phyloP scores from a whole-genome alignment of 2,329 filamentous ascomycete genomes.

The Diplodia scrobiculata region DNA sequence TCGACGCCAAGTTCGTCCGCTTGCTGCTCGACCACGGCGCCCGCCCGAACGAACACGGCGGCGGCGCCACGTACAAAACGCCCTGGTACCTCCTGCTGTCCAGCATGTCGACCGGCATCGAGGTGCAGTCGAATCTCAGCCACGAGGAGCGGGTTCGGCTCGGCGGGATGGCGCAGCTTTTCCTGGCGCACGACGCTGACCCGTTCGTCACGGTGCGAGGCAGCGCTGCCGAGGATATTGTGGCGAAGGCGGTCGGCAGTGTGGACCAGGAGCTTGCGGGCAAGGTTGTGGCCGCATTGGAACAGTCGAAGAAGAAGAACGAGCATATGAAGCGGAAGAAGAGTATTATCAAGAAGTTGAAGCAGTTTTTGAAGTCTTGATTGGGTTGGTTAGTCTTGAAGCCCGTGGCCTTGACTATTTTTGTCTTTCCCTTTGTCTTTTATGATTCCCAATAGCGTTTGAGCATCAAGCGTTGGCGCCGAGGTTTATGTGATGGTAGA shows the following conservation, averaged over 20 bases:
- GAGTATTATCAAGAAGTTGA: slow-evolving; percentile 14
- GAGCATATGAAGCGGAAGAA: slow-evolving; percentile 4
- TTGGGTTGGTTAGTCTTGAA: background rate
- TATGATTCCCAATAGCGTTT: background rate
- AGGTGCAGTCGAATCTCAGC: background rate
- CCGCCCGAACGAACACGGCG: background rate
- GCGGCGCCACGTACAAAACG: slow-evolving; percentile 1
- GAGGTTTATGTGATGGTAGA: background rate
- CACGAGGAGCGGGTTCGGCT: background rate
- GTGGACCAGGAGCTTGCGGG: background rate
- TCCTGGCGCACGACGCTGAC: slow-evolving; percentile 4
- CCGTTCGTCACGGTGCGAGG: slow-evolving; percentile 14
- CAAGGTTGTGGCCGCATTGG: background rate
- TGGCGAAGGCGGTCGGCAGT: slow-evolving; percentile 2
- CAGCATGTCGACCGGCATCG: background rate
- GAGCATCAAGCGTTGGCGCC: background rate
- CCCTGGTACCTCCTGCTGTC: slow-evolving; percentile 13
- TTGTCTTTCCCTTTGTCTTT: background rate
- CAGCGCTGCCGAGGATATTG: background rate
- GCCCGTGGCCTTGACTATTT: background rate
- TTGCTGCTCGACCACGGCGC: slow-evolving; percentile 9
- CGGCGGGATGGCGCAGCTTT: slow-evolving; percentile 1
- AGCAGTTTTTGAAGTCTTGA: slow-evolving; percentile 15
- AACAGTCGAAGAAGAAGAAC: slow-evolving; percentile 2
- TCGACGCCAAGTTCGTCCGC: background rate